These are phyloP conservation scores for Amyloporia xantha DNA, from an alignment of 768 basidiomycete species.

Conservation along the genomic window DNA sequence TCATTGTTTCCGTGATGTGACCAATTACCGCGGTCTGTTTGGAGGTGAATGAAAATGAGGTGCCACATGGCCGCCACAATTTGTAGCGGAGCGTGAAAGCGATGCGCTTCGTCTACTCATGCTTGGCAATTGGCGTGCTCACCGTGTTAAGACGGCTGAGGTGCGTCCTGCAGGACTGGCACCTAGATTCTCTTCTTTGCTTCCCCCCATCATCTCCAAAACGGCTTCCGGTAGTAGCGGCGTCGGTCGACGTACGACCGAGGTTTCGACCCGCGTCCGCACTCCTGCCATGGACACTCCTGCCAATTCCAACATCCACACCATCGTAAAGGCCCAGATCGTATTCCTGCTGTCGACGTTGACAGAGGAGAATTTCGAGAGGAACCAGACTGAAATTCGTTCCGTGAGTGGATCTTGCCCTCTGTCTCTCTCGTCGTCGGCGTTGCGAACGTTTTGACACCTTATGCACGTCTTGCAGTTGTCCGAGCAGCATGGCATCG, in stretches of 20 bases:
- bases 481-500: slow-evolving; percentile 93
- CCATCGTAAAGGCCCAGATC: slow-evolving; percentile 95
- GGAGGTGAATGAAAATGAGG: too few species aligned
- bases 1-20: too few species aligned
- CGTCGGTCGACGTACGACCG: slow-evolving; percentile 29
- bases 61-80: slow-evolving; percentile 25
- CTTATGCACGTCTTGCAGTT: slow-evolving; percentile 44
- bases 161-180: slow-evolving; percentile 19
- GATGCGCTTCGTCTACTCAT: slow-evolving; percentile 9
- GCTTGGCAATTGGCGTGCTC: slow-evolving; percentile 11
- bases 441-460: slow-evolving; percentile 6
- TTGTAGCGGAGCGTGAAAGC: slow-evolving; percentile 14
- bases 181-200: slow-evolving; percentile 12
- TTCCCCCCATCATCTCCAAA: slow-evolving; percentile 21
- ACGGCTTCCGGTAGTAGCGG: slow-evolving; percentile 31
- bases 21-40: too few species aligned
- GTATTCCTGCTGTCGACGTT: slow-evolving; percentile 95
- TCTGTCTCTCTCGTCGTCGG: neutral
- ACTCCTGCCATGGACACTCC: slow-evolving; percentile 80
- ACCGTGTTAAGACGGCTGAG: slow-evolving; percentile 23
- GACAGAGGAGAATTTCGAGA: slow-evolving; percentile 94
- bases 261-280: slow-evolving; percentile 36
- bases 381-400: slow-evolving; percentile 90
- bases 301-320: slow-evolving; percentile 74
- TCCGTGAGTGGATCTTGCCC: slow-evolving; percentile 71